Evolutionary conservation across 345 rosid genomes (phyloP).

Genomic region (Hypericum perforatum): DNA sequence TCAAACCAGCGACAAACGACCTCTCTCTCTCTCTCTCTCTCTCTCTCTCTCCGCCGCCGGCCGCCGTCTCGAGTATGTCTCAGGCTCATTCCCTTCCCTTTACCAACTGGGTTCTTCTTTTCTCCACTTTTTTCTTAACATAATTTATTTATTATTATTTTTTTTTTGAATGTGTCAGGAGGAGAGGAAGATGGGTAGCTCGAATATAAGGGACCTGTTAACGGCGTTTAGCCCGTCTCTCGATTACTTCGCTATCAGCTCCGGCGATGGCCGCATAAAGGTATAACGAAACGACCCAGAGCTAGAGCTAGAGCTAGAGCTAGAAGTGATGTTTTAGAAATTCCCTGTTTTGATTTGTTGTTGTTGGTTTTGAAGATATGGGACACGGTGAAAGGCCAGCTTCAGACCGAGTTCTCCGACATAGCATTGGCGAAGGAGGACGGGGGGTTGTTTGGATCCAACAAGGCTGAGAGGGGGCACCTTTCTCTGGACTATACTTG

Average conservation of each 20-base stretch:
- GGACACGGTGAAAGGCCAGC: constrained; percentile 62
- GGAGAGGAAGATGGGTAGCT: constrained; percentile 53
- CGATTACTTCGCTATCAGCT: constrained; percentile 66
- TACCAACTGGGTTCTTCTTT: too few species aligned
- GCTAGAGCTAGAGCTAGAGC: background rate
- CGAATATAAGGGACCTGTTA: constrained; percentile 60
- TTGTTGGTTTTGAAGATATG: constrained; percentile 36
- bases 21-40: too few species aligned
- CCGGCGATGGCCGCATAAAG: constrained; percentile 89
- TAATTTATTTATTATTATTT: too few species aligned
- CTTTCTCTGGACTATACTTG: constrained; percentile 69
- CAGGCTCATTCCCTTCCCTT: too few species aligned
- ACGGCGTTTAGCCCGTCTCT: constrained; percentile 68
- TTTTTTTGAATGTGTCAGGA: too few species aligned
- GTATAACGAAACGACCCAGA: constrained; percentile 16
- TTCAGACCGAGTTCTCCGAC: constrained; percentile 77
- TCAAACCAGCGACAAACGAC: too few species aligned
- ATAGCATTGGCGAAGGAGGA: constrained; percentile 33
- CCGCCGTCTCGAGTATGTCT: too few species aligned
- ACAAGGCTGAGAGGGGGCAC: constrained; percentile 46
- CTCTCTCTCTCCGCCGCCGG: too few species aligned
- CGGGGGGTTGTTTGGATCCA: constrained; percentile 15
- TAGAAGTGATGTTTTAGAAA: background rate
- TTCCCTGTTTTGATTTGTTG: constrained; percentile 7
- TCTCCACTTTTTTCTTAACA: too few species aligned